These are phyloP conservation scores for Suillus cothurnatus DNA, from an alignment of 768 basidiomycete species.

Conservation along the genomic window DNA sequence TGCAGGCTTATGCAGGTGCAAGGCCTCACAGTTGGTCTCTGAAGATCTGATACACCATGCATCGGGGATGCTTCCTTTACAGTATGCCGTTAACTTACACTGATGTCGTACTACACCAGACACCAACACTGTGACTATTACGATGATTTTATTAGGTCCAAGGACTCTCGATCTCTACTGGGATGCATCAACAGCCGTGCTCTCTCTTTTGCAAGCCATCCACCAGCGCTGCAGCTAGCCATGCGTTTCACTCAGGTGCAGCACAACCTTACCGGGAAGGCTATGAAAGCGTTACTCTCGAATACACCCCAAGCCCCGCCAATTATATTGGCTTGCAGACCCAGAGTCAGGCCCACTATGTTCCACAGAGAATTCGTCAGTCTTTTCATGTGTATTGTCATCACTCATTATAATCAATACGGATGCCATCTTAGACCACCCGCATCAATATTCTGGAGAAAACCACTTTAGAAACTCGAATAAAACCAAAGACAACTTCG, in stretches of 20 bases:
- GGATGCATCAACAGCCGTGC: conserved; percentile 18
- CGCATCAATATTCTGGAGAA: not conserved
- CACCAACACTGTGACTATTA: conserved; percentile 11
- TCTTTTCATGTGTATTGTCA: too few species aligned
- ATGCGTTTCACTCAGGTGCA: not conserved
- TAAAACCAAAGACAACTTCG: not conserved
- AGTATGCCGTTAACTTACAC: not conserved
- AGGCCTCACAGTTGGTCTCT: not conserved
- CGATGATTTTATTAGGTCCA: conserved; percentile 10
- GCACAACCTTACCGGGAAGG: not conserved
- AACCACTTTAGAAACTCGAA: not conserved
- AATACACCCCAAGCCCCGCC: not conserved
- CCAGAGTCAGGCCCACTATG: not conserved
- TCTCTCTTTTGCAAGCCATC: not conserved
- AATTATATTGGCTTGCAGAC: not conserved
- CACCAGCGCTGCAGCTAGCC: not conserved
- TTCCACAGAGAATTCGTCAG: not conserved
- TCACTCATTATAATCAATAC: not conserved
- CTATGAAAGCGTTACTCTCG: not conserved
- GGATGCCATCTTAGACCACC: not conserved
- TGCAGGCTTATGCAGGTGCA: conserved; percentile 21
- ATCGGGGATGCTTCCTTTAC: not conserved
- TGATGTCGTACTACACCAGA: conserved; percentile 3
- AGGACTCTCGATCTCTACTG: conserved; percentile 36
- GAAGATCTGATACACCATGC: not conserved